Evolutionary conservation across 2,329 filamentous ascomycete species (phyloP), one percentile per base, ranked within the genome.

Genomic region (Phoma sp.): DNA sequence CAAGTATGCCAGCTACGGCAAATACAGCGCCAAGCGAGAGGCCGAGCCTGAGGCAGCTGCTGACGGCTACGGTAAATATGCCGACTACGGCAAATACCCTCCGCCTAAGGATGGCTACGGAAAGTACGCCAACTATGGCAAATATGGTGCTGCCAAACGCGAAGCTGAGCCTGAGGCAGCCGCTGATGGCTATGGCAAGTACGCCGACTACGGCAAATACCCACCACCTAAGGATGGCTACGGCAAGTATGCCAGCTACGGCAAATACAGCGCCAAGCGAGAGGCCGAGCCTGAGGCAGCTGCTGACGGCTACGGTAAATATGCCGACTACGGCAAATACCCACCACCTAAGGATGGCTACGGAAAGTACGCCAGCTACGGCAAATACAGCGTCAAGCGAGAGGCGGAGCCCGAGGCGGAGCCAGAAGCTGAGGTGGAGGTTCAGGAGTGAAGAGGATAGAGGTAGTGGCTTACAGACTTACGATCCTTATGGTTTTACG

Each of bases 361-460:
- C 24, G 61, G 59, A 3, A 37, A 38, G 6, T 67, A 67, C 21
- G 61, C 57, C 4, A 36, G 17, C 22, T 67, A 67, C 49, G 61
- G 57, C 4, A 50, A 55, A 15, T 63, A 63, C 43, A 37, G 25
- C 15, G 39, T 38, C 2, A 35, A 54, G 37, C 22, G 15, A 2
- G 27, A 51, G 27, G 39, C 39, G 2, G n/a, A 43, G n/a, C 25
- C 31, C 2, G 43, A 47, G 17, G 41, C 36, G 1, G 25, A 50
- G 45, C 15, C 39, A 1, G 25, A 43, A 3, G 15, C 31, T 2
- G 50, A 53, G 17, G 50, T 31, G 3, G 50, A 46, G 15, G 22
- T 36, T 22, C 33, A 51, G 27, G 27, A 32, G 40, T 43, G 15
- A 33, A 15, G 40, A 31, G 6, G 22, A 24, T 17, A 17, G 17